phyloP scores from a whole-genome alignment of 495 filamentous ascomycete genomes.

The Penicillium canariense region DNA sequence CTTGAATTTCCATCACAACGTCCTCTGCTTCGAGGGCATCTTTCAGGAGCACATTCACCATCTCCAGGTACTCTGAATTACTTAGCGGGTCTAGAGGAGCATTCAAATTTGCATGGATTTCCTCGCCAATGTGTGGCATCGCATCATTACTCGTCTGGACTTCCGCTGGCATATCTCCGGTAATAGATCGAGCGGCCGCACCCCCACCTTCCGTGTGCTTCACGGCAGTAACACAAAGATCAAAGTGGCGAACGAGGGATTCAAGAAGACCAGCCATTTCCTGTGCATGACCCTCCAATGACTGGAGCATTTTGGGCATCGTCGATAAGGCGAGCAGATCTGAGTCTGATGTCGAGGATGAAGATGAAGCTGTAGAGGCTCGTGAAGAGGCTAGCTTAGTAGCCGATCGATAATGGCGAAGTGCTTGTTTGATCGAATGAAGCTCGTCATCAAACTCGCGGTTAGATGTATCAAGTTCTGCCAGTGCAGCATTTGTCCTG shows the following conservation, averaged over 20 bases:
- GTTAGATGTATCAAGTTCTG: slow-evolving; percentile 48
- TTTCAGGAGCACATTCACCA: slow-evolving; percentile 76
- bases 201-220: slow-evolving; percentile 89
- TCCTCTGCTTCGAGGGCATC: slow-evolving; percentile 88
- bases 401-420: slow-evolving; percentile 44
- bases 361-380: slow-evolving; percentile 39
- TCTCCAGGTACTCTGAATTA: slow-evolving; percentile 72
- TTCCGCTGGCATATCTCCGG: slow-evolving; percentile 57
- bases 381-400: slow-evolving; percentile 43
- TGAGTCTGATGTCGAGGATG: slow-evolving; percentile 36
- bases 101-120: slow-evolving; percentile 49
- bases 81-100: slow-evolving; percentile 66
- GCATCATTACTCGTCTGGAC: slow-evolving; percentile 51
- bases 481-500: slow-evolving; percentile 53
- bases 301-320: slow-evolving; percentile 65
- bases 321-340: slow-evolving; percentile 45
- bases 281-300: slow-evolving; percentile 73
- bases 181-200: slow-evolving; percentile 61
- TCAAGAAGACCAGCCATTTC: slow-evolving; percentile 81
- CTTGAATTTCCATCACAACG: slow-evolving; percentile 79
- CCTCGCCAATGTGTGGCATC: slow-evolving; percentile 57
- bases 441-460: slow-evolving; percentile 57
- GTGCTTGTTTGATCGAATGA: slow-evolving; percentile 56
- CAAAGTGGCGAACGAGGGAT: slow-evolving; percentile 86
- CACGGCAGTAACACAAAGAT: slow-evolving; percentile 89